Base-by-base conservation (phyloP, 108 stramenopile genomes). In the Aureococcus anophagefferens region DNA sequence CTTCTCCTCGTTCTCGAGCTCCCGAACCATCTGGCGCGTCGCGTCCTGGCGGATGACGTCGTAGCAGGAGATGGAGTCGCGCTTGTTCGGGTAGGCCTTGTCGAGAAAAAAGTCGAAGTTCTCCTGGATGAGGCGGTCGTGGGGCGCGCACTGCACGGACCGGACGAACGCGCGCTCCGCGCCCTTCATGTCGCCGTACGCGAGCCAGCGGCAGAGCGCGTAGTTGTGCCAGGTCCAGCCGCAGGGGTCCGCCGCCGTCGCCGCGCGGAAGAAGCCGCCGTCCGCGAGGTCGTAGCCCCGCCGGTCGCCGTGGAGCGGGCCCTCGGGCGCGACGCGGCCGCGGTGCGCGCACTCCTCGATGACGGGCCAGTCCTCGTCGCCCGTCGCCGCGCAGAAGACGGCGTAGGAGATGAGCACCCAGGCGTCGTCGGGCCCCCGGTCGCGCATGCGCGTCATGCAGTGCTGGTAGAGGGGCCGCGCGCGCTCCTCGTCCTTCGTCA, bases 161-260 rank as follows among this genome's bases (percentile, higher is more conserved):
- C 25, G 51, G 21, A 59, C 51, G 51, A 59, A 59, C 21, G 13
- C 3, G 1, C 13, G 7, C 51, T 59, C 51, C 21, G 51, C 51
- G 7, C 3, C 25, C 7, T 1, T 25, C 17, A 25, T 28, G 51
- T 59, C 51, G 7, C 51, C 21, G 51, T 9, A 59, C 21, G 25
- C 21, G 21, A 59, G 51, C 51, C 51, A 59, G 51, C 51, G 51
- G 3, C 21, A 16, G 21, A 59, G 25, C 7, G 51, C 51, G 51
- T 59, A 59, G 51, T 59, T 59, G 51, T 59, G 51, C 51, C 51
- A 59, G 21, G 51, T 59, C 51, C 51, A 25, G 51, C 51, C 51
- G 21, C 25, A 16, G 14, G 51, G 51, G 25, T 59, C 21, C 3
- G 4, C 21, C 51, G 51, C 51, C 21, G 51, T 28, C 51, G 51